Evolutionary conservation across 192 early-diverging fungal genomes (phyloP), one percentile per base, ranked within the genome.

Genomic region (Phycomyces nitens): DNA sequence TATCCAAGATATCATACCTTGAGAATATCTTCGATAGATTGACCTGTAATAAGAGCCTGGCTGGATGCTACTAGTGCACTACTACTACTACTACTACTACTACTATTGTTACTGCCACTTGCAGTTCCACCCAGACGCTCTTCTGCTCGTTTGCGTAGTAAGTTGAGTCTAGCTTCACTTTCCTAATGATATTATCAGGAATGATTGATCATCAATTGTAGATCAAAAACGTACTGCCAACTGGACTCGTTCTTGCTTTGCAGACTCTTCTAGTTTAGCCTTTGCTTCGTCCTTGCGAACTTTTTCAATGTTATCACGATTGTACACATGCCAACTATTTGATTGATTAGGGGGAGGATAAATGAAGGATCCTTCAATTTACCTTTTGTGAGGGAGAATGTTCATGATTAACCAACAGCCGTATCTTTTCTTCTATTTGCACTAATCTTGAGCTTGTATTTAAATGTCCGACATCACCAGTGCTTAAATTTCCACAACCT

Each of bases 311-410:
- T 92, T 92, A 55, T 83, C 83, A 64, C 83, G 81, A 60, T 80
- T 90, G 54, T 90, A 90, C 16, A 90, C 88, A 69, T 92, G 87
- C 84, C 88, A 92, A 52, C 88, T 89, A 55, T 22, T 47, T 57
- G 56, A 27, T 6, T 15, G 27, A 18, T 53, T 34, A 59, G 3
- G 15, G 53, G 6, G 34, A 56, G 44, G 55, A 6, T 51, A 6
- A 27, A 59, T 16, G 62, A 52, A 16, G 1, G 0, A n/a, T n/a
- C n/a, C n/a, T n/a, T n/a, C n/a, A n/a, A n/a, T 20, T 0, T 71
- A 83, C 86, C 86, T 88, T 67, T 88, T 88, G 62, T 88, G 86
- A 21, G 71, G 86, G 22, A 88, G 69, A 62, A 88, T 85, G 60
- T 88, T 88, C 74, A 86, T 84, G 3, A 11, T 70, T 27, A 34